phyloP scores from a whole-genome alignment of 2,329 filamentous ascomycete species.

The Epichloe uncinata region DNA sequence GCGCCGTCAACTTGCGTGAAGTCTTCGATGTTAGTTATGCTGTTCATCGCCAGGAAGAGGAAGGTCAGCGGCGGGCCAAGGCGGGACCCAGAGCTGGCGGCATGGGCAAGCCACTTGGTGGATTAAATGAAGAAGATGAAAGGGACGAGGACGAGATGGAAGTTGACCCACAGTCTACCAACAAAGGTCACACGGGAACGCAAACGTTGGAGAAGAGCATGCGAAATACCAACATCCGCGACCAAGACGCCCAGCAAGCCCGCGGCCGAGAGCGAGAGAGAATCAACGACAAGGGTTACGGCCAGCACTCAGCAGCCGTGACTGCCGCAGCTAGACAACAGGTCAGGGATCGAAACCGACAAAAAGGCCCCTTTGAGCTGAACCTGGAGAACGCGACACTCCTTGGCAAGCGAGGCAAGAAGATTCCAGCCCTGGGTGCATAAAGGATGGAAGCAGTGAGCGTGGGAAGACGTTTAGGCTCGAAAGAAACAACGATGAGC shows the following conservation, averaged over 20 bases:
- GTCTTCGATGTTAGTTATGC: slow-evolving; percentile 98
- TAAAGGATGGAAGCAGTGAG: slow-evolving; percentile 10
- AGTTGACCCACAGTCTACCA: slow-evolving; percentile 45
- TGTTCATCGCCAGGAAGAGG: slow-evolving; percentile 91
- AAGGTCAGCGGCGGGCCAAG: slow-evolving; percentile 82
- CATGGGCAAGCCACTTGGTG: slow-evolving; percentile 41
- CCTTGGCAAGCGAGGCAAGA: slow-evolving; percentile 55
- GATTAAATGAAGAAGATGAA: slow-evolving; percentile 56
- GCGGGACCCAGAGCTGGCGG: slow-evolving; percentile 58
- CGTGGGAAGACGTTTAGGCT: too few species aligned
- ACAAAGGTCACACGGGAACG: slow-evolving; percentile 34
- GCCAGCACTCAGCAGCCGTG: slow-evolving; percentile 75
- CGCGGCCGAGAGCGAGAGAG: slow-evolving; percentile 23
- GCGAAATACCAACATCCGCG: slow-evolving; percentile 63
- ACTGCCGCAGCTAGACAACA: slow-evolving; percentile 74
- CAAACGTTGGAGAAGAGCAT: slow-evolving; percentile 76
- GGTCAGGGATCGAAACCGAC: slow-evolving; percentile 51
- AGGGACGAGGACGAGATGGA: slow-evolving; percentile 44
- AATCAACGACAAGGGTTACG: slow-evolving; percentile 53
- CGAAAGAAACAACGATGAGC: too few species aligned
- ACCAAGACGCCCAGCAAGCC: slow-evolving; percentile 21
- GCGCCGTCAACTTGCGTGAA: slow-evolving; percentile 87
- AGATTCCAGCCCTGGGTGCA: slow-evolving; percentile 32
- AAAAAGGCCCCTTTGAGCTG: slow-evolving; percentile 80
- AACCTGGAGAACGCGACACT: slow-evolving; percentile 84